These are phyloP conservation scores for Lentinula raphanica DNA, from an alignment of 768 basidiomycete genomes.

Conservation along the genomic window DNA sequence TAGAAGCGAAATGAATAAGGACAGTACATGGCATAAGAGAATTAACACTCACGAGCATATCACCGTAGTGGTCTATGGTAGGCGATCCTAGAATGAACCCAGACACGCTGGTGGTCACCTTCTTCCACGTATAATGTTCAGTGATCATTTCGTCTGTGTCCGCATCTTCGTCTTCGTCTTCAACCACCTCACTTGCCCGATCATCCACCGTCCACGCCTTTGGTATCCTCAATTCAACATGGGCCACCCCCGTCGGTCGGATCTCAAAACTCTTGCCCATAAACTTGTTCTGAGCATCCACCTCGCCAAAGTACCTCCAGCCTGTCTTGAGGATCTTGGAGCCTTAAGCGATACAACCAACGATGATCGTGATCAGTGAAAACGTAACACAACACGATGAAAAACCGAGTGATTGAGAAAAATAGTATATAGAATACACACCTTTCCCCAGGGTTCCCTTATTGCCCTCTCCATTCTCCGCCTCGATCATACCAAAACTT, in stretches of 20 bases:
- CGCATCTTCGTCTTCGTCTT: slow-evolving; percentile 21
- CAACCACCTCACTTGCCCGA: neutral
- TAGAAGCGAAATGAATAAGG: neutral
- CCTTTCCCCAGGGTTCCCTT: no score
- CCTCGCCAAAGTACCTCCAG: slow-evolving; percentile 35
- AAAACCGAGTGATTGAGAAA: no score
- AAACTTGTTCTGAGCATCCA: slow-evolving; percentile 96
- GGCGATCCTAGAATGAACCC: slow-evolving; percentile 90
- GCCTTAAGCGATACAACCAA: no score
- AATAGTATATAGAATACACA: no score
- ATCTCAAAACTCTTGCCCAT: slow-evolving; percentile 97
- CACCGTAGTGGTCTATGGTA: slow-evolving; percentile 89
- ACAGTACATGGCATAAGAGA: slow-evolving; percentile 1
- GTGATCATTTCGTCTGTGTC: slow-evolving; percentile 54
- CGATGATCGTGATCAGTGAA: no score
- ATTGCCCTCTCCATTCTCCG: neutral
- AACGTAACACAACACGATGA: no score
- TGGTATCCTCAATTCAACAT: slow-evolving; percentile 77
- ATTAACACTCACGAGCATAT: slow-evolving; percentile 71
- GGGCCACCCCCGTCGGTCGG: slow-evolving; percentile 89
- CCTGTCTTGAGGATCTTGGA: neutral
- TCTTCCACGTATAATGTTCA: slow-evolving; percentile 96
- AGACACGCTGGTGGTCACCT: slow-evolving; percentile 85
- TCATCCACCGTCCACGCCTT: slow-evolving; percentile 51
- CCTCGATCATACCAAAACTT: slow-evolving; percentile 4